phyloP scores from a whole-genome alignment of 345 rosid species.

The Eucalyptus guilfoylei region DNA sequence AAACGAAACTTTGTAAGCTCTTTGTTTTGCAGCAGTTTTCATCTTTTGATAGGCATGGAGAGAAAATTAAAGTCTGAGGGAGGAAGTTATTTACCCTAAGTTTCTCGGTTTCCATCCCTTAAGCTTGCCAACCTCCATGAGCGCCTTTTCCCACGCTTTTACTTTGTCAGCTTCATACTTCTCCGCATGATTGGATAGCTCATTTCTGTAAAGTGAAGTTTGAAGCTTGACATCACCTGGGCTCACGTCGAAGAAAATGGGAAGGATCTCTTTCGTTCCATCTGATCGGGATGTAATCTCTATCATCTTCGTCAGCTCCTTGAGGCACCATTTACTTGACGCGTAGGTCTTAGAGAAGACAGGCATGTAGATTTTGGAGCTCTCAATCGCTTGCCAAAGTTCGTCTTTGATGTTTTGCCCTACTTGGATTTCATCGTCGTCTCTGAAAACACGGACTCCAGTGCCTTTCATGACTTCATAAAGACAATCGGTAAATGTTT shows the following conservation, averaged over 20 bases:
- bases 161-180: neutral
- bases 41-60: neutral
- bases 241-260: neutral
- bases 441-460: neutral
- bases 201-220: neutral
- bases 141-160: neutral
- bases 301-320: neutral
- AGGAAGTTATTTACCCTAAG: neutral
- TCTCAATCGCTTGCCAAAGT: neutral
- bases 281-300: neutral
- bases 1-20: neutral
- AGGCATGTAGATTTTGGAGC: neutral
- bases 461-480: neutral
- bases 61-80: neutral
- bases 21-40: neutral
- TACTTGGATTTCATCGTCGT: neutral
- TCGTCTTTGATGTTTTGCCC: neutral
- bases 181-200: neutral
- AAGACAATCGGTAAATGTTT: neutral
- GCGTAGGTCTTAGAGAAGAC: neutral
- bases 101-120: neutral
- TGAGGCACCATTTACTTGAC: neutral
- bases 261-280: neutral
- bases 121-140: neutral
- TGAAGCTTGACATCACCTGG: neutral